A percentile compares a stretch with the other conserved stretches of the same genome.
These are phyloP conservation scores for Osmanthus fragrans DNA, from an alignment of 257 asterid species.

Conservation along the genomic window DNA sequence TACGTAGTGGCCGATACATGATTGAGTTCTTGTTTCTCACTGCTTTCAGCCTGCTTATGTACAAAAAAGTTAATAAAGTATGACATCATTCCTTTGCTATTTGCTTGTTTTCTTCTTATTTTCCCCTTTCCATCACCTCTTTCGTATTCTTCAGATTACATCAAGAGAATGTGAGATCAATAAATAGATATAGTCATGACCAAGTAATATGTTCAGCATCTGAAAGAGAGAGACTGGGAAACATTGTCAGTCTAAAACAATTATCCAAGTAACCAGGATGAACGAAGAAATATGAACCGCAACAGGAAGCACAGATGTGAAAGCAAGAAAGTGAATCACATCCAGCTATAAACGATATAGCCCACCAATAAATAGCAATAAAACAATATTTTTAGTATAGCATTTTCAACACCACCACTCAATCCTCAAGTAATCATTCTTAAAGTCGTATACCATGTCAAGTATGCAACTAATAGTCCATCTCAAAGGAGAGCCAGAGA, in stretches of 20 bases:
- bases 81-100: constrained; percentile 4
- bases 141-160: constrained; percentile 15
- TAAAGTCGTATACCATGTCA: neutral
- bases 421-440: neutral
- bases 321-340: neutral
- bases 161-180: constrained; percentile 22
- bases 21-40: neutral
- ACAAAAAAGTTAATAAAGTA: constrained; percentile 12
- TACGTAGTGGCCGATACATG: neutral
- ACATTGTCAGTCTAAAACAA: constrained; percentile 4
- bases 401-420: too few species aligned
- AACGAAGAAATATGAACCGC: neutral
- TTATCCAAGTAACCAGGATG: neutral
- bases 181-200: neutral
- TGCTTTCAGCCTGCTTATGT: constrained; percentile 12
- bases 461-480: neutral
- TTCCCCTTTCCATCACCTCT: constrained; percentile 9
- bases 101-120: constrained; percentile 4
- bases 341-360: too few species aligned
- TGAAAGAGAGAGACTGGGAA: constrained; percentile 17
- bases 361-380: neutral
- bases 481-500: neutral
- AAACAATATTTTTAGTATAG: neutral
- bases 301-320: neutral
- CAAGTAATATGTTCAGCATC: constrained; percentile 21